Conservation (phyloP, 176 grass and related monocot species). For the Lolium perenne region DNA sequence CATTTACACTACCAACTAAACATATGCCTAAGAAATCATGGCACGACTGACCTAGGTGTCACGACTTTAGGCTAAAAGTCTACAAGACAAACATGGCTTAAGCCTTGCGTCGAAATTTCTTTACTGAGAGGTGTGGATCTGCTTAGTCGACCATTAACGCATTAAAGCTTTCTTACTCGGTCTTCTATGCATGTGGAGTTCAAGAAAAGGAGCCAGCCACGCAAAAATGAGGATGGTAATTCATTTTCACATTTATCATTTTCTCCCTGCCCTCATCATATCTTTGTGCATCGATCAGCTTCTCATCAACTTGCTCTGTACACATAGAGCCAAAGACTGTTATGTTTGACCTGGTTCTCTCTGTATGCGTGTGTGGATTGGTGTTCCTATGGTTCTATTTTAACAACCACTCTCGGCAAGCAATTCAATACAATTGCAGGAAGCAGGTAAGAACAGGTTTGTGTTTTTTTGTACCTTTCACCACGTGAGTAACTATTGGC, state of each 20-base stretch:
- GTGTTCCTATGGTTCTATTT: slow-evolving; percentile 6
- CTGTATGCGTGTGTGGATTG: neutral
- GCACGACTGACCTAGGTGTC: neutral
- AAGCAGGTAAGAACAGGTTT: slow-evolving; percentile 8
- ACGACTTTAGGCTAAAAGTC: neutral
- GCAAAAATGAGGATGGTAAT: neutral
- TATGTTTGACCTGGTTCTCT: neutral
- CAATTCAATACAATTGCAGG: slow-evolving; percentile 25
- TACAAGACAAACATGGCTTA: neutral
- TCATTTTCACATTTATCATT: neutral
- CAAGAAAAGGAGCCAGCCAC: no score
- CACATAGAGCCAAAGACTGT: neutral
- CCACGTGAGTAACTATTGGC: slow-evolving; percentile 16
- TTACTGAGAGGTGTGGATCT: neutral
- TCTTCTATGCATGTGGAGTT: no score
- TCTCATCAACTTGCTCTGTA: neutral
- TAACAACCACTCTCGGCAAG: neutral
- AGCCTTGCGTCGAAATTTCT: neutral
- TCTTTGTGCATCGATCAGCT: neutral
- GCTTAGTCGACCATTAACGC: neutral
- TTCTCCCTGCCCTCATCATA: neutral
- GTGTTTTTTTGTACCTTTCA: slow-evolving; percentile 3
- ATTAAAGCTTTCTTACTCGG: no score
- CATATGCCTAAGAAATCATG: neutral
- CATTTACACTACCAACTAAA: neutral